A percentile compares a stretch with the other conserved stretches of the same genome.
These are phyloP conservation scores for Aspergillus ibericus DNA, from an alignment of 2,329 filamentous ascomycete genomes.

Conservation along the genomic window DNA sequence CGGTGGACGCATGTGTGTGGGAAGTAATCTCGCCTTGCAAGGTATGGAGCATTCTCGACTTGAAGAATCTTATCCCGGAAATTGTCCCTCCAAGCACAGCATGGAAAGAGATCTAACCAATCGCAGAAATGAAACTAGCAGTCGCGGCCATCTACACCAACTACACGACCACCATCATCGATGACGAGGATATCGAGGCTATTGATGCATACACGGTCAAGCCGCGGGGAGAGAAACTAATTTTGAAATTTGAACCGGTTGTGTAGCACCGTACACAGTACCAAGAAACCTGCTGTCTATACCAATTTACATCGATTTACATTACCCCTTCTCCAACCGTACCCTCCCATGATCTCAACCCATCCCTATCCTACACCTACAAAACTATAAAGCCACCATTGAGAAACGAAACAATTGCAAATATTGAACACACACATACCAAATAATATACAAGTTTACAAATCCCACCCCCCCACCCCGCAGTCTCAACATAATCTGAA, in stretches of 20 bases:
- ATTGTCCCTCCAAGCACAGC: background rate
- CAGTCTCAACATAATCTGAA: background rate
- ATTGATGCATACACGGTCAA: conserved; percentile 65
- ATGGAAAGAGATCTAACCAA: conserved; percentile 9
- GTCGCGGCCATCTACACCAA: conserved; percentile 70
- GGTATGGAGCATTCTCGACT: conserved; percentile 27
- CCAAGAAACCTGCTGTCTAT: too few species aligned
- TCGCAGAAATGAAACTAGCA: conserved; percentile 69
- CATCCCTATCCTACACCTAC: background rate
- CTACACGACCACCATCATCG: conserved; percentile 60
- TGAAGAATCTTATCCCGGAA: too few species aligned
- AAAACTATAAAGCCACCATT: background rate
- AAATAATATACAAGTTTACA: background rate
- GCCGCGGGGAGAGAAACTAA: conserved; percentile 59
- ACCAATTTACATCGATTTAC: too few species aligned
- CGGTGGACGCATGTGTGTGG: conserved; percentile 52
- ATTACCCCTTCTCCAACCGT: background rate
- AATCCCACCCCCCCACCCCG: background rate
- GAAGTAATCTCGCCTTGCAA: conserved; percentile 50
- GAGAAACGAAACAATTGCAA: background rate
- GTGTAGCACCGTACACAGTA: conserved; percentile 1
- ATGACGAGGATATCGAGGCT: conserved; percentile 65
- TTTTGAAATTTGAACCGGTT: conserved; percentile 54
- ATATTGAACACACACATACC: background rate
- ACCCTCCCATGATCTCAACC: background rate